Evolutionary conservation across 169 alveolate genomes (phyloP), one percentile per base, ranked within the genome.

Genomic region (Cryptosporidium ubiquitum): DNA sequence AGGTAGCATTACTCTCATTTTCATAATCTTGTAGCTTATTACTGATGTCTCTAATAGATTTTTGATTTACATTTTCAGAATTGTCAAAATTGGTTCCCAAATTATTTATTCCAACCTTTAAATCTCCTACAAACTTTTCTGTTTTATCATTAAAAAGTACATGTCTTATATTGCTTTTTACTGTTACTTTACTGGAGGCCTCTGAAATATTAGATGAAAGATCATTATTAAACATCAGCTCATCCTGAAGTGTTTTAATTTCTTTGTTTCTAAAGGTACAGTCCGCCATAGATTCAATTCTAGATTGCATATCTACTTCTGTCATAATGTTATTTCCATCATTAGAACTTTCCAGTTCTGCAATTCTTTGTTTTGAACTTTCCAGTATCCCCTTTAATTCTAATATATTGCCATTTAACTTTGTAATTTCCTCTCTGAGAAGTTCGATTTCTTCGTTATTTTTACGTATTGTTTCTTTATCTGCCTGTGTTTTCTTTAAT

Each of bases 181-280:
- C 44, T 18, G 74, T 26, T 55, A 18, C 70, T 33, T 55, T 73
- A 40, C 68, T 44, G 0, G 68, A 31, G 3, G 20, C 0, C 0
- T 51, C 9, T 37, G 74, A 79, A 26, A 66, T 58, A 12, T 39
- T 26, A 0, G 89, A 61, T 29, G 89, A 79, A 14, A 66, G 26
- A 16, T 16, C 31, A 29, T 64, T 37, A 64, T 44, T 64, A 16
- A 79, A 40, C 35, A 55, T 5, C 7, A 79, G 44, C 58, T 79
- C 89, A 60, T 79, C 89, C 40, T 79, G 89, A 5, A 79, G 69
- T 26, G 89, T 79, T 40, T 39, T 64, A 33, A 79, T 35, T 64
- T 79, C 89, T 3, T 55, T 40, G 37, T 18, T 58, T 16, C 66
- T 44, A 79, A 61, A 61, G 18, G 44, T 60, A 61, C 39, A 26